phyloP scores from a whole-genome alignment of 2,329 filamentous ascomycete genomes.

The Penicillium sp. region DNA sequence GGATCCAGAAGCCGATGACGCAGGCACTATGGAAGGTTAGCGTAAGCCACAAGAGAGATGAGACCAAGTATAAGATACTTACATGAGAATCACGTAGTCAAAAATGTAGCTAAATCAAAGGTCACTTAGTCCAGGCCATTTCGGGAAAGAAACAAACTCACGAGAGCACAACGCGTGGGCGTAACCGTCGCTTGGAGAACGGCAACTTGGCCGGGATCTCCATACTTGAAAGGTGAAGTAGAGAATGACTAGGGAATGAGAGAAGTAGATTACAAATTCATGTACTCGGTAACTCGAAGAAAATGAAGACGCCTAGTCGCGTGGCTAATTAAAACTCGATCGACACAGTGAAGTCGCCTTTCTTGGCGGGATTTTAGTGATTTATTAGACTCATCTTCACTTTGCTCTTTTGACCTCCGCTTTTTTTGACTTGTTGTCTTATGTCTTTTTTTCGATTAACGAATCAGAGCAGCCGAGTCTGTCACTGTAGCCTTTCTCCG shows the following conservation, averaged over 20 bases:
- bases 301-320: constrained; percentile 1
- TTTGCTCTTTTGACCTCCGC: not conserved
- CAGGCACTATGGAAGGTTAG: constrained; percentile 42
- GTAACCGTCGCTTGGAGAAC: constrained; percentile 52
- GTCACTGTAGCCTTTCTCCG: not conserved
- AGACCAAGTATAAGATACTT: not conserved
- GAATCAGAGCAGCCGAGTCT: not conserved
- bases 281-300: not conserved
- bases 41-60: not conserved
- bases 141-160: constrained; percentile 30
- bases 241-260: not conserved
- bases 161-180: constrained; percentile 51
- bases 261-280: not conserved
- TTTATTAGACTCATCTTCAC: not conserved
- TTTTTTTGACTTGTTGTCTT: not conserved
- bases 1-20: constrained; percentile 48
- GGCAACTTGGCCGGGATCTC: constrained; percentile 43
- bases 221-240: constrained; percentile 5
- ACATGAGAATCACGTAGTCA: constrained; percentile 59
- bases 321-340: not conserved
- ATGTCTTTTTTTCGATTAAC: not conserved
- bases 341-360: not conserved
- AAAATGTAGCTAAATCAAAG: constrained; percentile 47
- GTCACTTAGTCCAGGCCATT: constrained; percentile 4
- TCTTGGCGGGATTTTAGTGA: not conserved